Percentiles rank a stretch among this genome's conserved stretches.
phyloP scores from a whole-genome alignment of 2,329 filamentous ascomycete species.

The Pezicula radicicola region DNA sequence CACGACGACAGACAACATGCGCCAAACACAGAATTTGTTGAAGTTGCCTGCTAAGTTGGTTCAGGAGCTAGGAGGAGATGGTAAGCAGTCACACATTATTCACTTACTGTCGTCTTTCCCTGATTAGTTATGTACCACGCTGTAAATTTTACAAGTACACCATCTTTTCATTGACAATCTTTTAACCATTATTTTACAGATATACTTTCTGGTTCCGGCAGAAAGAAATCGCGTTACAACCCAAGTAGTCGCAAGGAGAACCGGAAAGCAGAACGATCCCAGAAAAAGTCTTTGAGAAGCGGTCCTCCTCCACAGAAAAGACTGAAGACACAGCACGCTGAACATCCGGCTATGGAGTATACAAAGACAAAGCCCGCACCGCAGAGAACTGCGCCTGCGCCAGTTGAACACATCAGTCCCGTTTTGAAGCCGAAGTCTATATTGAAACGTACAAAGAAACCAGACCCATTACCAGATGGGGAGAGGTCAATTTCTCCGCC shows the following conservation, averaged over 20 bases:
- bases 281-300: slow-evolving; percentile 24
- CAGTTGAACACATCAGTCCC: not conserved
- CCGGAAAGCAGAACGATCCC: slow-evolving; percentile 26
- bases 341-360: not conserved
- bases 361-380: no score
- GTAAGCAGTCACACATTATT: slow-evolving; percentile 13
- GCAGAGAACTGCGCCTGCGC: no score
- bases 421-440: slow-evolving; percentile 24
- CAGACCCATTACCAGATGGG: slow-evolving; percentile 4
- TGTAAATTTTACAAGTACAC: not conserved
- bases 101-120: not conserved
- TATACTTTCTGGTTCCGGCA: slow-evolving; percentile 11
- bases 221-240: slow-evolving; percentile 12
- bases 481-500: slow-evolving; percentile 8
- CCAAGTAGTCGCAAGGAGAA: slow-evolving; percentile 26
- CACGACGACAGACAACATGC: slow-evolving; percentile 9
- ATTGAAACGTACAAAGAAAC: slow-evolving; percentile 22
- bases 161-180: not conserved
- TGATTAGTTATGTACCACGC: not conserved
- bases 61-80: slow-evolving; percentile 38
- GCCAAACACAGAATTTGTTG: slow-evolving; percentile 32
- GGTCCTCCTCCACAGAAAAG: slow-evolving; percentile 23
- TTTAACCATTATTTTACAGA: slow-evolving; percentile 6
- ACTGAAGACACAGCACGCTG: slow-evolving; percentile 17
- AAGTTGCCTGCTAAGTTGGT: slow-evolving; percentile 41